phyloP scores from a whole-genome alignment of 108 stramenopile genomes.

The Skeletonema potamos region DNA sequence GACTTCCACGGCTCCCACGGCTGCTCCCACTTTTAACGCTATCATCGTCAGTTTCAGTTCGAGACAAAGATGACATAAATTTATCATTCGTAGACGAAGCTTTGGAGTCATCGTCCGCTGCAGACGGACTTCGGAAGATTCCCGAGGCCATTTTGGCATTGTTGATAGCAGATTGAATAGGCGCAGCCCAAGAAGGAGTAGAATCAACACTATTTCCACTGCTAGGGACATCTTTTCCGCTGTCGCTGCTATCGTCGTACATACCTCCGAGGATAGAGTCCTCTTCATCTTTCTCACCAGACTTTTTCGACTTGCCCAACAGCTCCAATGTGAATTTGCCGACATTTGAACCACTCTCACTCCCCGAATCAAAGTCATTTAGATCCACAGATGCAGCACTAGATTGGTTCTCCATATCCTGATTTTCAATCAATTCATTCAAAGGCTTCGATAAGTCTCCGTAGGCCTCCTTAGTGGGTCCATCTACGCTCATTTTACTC shows the following conservation, averaged over 20 bases:
- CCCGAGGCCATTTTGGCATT: neutral
- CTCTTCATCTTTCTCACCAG: conserved; percentile 21
- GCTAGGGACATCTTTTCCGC: neutral
- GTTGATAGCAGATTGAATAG: conserved; percentile 32
- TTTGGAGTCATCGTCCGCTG: conserved; percentile 7
- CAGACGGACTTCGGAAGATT: neutral
- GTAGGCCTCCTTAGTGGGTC: neutral
- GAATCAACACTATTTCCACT: conserved; percentile 30
- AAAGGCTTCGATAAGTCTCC: conserved; percentile 6
- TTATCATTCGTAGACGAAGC: conserved; percentile 32
- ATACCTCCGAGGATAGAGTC: conserved; percentile 43
- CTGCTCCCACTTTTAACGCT: conserved; percentile 14
- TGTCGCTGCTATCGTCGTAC: conserved; percentile 5
- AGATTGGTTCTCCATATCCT: conserved; percentile 6
- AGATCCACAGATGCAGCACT: conserved; percentile 3
- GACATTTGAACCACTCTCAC: conserved; percentile 29
- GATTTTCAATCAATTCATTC: conserved; percentile 27
- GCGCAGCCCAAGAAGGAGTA: conserved; percentile 29
- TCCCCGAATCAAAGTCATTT: conserved; percentile 32
- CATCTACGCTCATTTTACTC: conserved; percentile 12
- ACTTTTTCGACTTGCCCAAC: conserved; percentile 19
- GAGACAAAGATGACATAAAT: conserved; percentile 34
- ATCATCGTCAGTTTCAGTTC: conserved; percentile 8
- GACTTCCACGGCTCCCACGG: conserved; percentile 4
- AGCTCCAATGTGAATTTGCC: conserved; percentile 41